Percentiles rank a stretch among this genome's conserved stretches.
phyloP scores from a whole-genome alignment of 805 yeast species.

The Yamadazyma sp. region DNA sequence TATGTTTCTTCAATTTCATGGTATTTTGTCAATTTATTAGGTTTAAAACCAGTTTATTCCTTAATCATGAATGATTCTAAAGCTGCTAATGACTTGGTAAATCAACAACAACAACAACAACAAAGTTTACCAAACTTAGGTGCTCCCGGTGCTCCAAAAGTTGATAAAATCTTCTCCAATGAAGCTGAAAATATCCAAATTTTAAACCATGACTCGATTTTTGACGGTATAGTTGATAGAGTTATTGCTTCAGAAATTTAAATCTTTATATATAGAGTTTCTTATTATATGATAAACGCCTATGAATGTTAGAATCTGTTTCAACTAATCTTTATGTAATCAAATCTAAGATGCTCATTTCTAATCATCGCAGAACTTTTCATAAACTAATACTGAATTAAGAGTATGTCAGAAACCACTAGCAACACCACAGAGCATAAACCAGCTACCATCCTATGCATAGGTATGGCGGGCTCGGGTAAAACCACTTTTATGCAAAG shows the following conservation, averaged over 20 bases:
- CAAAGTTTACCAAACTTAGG: conserved; percentile 35
- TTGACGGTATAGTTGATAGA: conserved; percentile 62
- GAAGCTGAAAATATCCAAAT: conserved; percentile 77
- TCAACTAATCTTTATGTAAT: too few species aligned
- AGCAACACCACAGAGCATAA: too few species aligned
- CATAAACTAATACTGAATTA: too few species aligned
- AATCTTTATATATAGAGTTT: too few species aligned
- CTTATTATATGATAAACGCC: too few species aligned
- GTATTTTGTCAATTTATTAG: conserved; percentile 88
- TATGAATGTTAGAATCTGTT: too few species aligned
- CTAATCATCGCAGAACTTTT: too few species aligned
- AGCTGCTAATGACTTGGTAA: conserved; percentile 44
- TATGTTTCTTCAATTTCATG: conserved; percentile 95
- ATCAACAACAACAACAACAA: conserved; percentile 39
- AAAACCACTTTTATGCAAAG: conserved; percentile 98
- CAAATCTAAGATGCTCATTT: too few species aligned
- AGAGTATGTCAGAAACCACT: too few species aligned
- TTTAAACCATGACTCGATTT: conserved; percentile 47
- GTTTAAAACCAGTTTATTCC: conserved; percentile 75
- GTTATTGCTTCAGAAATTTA: conserved; percentile 27
- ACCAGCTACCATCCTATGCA: conserved; percentile 43
- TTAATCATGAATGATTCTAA: conserved; percentile 57
- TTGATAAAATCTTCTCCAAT: conserved; percentile 58
- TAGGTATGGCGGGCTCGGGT: conserved; percentile 68
- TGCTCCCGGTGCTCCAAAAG: conserved; percentile 61